Evolutionary conservation across 169 alveolate species (phyloP).

Genomic region (Cryptosporidium tyzzeri): DNA sequence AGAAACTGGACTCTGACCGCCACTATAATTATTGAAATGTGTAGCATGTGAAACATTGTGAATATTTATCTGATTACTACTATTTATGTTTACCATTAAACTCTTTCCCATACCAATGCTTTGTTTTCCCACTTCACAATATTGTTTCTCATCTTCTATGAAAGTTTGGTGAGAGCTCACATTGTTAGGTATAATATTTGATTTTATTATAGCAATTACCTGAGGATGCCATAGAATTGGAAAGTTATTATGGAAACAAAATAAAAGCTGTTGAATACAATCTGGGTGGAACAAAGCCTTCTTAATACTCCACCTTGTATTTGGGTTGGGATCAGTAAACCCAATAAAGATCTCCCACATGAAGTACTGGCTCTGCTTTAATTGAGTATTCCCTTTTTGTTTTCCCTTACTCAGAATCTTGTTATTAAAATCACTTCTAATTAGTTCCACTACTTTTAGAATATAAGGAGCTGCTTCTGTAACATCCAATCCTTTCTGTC

Average conservation of each 20-base stretch:
- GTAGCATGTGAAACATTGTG: not conserved
- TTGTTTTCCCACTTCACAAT: not conserved
- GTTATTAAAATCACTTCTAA: constrained; percentile 82
- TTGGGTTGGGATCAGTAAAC: constrained; percentile 85
- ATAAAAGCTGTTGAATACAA: constrained; percentile 58
- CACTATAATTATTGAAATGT: not conserved
- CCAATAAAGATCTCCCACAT: constrained; percentile 88
- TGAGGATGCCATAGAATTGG: constrained; percentile 67
- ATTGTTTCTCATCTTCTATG: constrained; percentile 9
- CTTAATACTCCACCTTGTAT: constrained; percentile 80
- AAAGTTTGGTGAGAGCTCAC: not conserved
- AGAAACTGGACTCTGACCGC: constrained; percentile 9
- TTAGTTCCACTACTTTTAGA: constrained; percentile 80
- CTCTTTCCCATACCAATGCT: not conserved
- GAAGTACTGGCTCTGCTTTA: constrained; percentile 60
- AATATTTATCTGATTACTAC: not conserved
- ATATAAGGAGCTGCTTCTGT: constrained; percentile 85
- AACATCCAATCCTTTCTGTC: constrained; percentile 86
- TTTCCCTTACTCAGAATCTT: constrained; percentile 77
- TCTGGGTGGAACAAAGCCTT: constrained; percentile 83
- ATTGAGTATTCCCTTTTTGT: constrained; percentile 33
- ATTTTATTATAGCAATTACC: constrained; percentile 58
- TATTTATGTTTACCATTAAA: not conserved
- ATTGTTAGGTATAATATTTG: constrained; percentile 51
- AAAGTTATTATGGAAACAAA: constrained; percentile 44